Evolutionary conservation across 371 early-diverging fungal species (phyloP).

Genomic region (Mycotypha africana): DNA sequence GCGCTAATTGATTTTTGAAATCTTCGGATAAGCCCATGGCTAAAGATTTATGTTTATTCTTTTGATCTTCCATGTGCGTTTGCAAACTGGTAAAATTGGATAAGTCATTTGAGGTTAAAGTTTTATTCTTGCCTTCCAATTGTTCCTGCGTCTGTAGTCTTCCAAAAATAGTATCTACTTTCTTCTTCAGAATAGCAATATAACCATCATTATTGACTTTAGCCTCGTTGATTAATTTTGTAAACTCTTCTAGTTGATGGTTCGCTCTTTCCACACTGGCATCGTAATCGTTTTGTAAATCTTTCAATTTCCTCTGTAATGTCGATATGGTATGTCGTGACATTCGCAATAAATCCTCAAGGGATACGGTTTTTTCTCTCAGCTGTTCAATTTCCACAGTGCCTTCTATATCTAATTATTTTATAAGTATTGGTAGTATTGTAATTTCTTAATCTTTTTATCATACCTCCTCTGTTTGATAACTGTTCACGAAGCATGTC

Average conservation of each 20-base stretch:
- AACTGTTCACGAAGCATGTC: slow-evolving; percentile 47
- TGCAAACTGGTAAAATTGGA: neutral
- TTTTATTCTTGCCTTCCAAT: slow-evolving; percentile 25
- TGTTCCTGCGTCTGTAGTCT: slow-evolving; percentile 39
- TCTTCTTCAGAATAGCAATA: slow-evolving; percentile 27
- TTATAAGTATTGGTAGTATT: neutral
- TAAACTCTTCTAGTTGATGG: slow-evolving; percentile 65
- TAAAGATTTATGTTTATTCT: slow-evolving; percentile 31
- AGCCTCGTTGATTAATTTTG: slow-evolving; percentile 56
- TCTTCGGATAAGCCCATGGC: slow-evolving; percentile 40
- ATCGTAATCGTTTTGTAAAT: slow-evolving; percentile 62
- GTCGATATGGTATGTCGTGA: slow-evolving; percentile 78
- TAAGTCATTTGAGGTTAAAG: neutral
- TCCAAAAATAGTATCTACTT: slow-evolving; percentile 31
- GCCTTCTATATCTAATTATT: slow-evolving; percentile 12
- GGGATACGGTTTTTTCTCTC: slow-evolving; percentile 66
- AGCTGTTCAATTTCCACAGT: slow-evolving; percentile 37
- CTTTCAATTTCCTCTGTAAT: slow-evolving; percentile 64
- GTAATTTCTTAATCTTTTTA: too few relatives aligned
- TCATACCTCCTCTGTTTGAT: slow-evolving; percentile 29
- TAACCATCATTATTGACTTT: slow-evolving; percentile 38
- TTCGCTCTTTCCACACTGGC: slow-evolving; percentile 65
- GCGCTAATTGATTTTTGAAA: slow-evolving; percentile 39
- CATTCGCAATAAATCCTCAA: slow-evolving; percentile 76
- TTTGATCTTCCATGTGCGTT: slow-evolving; percentile 6